Percentiles rank a stretch among this genome's conserved stretches.
These are phyloP conservation scores for Suhomyces taliae DNA, from an alignment of 1,139 yeast genomes.

Conservation along the genomic window DNA sequence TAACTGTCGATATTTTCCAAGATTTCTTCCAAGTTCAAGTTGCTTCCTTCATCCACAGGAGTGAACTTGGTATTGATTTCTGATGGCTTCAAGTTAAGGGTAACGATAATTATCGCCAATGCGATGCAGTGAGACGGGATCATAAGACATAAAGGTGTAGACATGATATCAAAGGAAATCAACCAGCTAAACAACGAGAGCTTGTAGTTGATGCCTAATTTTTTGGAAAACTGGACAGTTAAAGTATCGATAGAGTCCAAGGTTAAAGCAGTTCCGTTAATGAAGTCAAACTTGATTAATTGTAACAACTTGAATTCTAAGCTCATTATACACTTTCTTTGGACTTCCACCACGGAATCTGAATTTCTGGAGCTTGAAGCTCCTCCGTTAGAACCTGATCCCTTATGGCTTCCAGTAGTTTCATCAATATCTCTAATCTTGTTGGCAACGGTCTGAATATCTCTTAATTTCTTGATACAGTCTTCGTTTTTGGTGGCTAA, in stretches of 20 bases:
- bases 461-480: conserved; percentile 77
- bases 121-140: conserved; percentile 84
- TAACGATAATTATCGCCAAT: conserved; percentile 54
- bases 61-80: conserved; percentile 27
- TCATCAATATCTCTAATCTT: conserved; percentile 36
- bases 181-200: conserved; percentile 68
- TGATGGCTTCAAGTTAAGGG: conserved; percentile 42
- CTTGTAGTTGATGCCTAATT: conserved; percentile 46
- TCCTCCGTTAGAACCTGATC: not conserved
- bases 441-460: conserved; percentile 50
- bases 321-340: conserved; percentile 52
- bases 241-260: conserved; percentile 59
- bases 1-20: conserved; percentile 37
- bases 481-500: conserved; percentile 86
- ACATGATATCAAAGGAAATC: conserved; percentile 69
- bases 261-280: conserved; percentile 48
- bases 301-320: conserved; percentile 75
- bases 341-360: conserved; percentile 38
- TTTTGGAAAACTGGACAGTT: conserved; percentile 66
- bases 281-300: conserved; percentile 71
- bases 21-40: conserved; percentile 20
- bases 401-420: conserved; percentile 12
- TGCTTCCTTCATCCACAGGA: conserved; percentile 39
- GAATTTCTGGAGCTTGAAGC: conserved; percentile 2
- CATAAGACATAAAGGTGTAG: conserved; percentile 68